phyloP scores from a whole-genome alignment of 208 protist species.

The Crithidia acanthocephali region DNA sequence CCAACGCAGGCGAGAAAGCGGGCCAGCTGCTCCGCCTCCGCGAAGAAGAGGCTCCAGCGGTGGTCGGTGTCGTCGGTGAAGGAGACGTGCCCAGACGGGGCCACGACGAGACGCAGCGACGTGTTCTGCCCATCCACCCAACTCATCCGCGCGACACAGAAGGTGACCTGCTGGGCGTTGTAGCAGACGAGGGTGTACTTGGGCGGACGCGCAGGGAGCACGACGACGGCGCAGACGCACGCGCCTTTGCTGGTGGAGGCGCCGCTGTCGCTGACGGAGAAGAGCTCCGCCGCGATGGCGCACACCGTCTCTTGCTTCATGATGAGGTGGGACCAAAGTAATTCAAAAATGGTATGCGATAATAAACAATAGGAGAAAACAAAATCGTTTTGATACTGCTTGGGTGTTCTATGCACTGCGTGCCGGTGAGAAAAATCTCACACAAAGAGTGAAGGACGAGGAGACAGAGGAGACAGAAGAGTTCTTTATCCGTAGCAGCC shows the following conservation, averaged over 20 bases:
- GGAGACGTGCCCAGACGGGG: constrained; percentile 59
- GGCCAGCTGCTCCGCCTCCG: constrained; percentile 37
- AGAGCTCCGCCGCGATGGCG: constrained; percentile 57
- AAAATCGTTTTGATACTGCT: too few relatives aligned
- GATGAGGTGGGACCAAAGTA: not conserved
- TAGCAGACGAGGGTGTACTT: constrained; percentile 89
- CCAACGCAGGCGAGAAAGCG: constrained; percentile 64
- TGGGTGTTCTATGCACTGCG: too few relatives aligned
- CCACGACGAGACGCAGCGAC: constrained; percentile 50
- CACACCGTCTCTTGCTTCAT: constrained; percentile 80
- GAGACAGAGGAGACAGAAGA: too few relatives aligned
- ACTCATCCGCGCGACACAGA: constrained; percentile 56
- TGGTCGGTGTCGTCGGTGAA: constrained; percentile 66
- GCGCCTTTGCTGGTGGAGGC: constrained; percentile 56
- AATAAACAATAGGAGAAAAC: too few relatives aligned
- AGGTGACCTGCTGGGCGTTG: constrained; percentile 61
- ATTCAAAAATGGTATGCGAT: not conserved
- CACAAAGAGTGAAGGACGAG: too few relatives aligned
- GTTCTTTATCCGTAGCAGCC: too few relatives aligned
- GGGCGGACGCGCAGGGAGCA: constrained; percentile 43
- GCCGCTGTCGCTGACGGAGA: constrained; percentile 44
- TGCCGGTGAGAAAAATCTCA: too few relatives aligned
- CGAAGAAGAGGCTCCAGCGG: constrained; percentile 65
- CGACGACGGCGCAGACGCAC: constrained; percentile 74
- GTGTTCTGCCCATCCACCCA: constrained; percentile 53